A percentile compares a stretch with the other conserved stretches of the same genome.
These are phyloP conservation scores for Mycena latifolia DNA, from an alignment of 768 basidiomycete genomes.

Conservation along the genomic window DNA sequence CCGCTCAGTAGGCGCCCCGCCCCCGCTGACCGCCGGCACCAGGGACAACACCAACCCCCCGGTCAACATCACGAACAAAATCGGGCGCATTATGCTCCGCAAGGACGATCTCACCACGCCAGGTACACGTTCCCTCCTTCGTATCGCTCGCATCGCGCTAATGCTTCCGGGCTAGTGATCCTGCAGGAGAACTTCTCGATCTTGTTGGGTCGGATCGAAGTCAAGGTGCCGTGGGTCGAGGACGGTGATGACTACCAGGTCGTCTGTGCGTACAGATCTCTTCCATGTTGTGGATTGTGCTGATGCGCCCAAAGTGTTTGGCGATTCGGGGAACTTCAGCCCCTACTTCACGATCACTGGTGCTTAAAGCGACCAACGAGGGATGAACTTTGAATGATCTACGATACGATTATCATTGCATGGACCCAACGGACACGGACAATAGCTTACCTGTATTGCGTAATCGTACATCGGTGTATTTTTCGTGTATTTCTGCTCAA, in stretches of 20 bases:
- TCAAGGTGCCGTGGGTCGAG: slow-evolving; percentile 45
- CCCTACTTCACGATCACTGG: slow-evolving; percentile 44
- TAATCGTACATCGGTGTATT: neutral
- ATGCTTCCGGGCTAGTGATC: slow-evolving; percentile 27
- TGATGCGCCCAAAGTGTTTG: slow-evolving; percentile 42
- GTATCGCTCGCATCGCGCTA: neutral
- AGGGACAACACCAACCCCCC: slow-evolving; percentile 48
- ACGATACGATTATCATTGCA: neutral
- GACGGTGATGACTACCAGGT: slow-evolving; percentile 47
- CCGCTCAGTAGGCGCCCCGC: neutral
- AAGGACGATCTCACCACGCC: slow-evolving; percentile 36
- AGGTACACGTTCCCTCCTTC: slow-evolving; percentile 35
- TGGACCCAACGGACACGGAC: neutral
- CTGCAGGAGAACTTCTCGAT: slow-evolving; percentile 47
- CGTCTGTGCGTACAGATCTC: slow-evolving; percentile 41
- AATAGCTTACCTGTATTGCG: neutral
- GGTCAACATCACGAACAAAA: slow-evolving; percentile 46
- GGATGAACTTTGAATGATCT: neutral
- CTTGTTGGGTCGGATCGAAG: slow-evolving; percentile 37
- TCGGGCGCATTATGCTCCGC: slow-evolving; percentile 45
- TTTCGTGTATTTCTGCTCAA: neutral
- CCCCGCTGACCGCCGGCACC: neutral
- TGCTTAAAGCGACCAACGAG: neutral
- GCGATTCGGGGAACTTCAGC: slow-evolving; percentile 53
- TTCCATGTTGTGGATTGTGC: no score